phyloP scores from a whole-genome alignment of 345 rosid species.

The Syzygium aromaticum region DNA sequence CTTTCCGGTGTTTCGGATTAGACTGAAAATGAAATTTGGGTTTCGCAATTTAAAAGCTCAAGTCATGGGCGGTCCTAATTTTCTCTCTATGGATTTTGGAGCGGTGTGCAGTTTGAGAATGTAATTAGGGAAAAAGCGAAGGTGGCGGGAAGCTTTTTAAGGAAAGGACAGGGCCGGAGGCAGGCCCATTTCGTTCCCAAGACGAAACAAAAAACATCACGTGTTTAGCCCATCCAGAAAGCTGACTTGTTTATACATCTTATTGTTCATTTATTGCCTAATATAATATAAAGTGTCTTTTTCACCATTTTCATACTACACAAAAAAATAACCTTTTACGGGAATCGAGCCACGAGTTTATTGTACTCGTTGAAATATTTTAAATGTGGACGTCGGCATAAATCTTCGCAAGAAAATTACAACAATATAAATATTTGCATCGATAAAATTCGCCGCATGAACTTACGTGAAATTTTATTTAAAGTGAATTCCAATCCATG shows the following conservation, averaged over 20 bases:
- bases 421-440: background rate
- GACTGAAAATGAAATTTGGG: background rate
- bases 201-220: background rate
- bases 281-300: background rate
- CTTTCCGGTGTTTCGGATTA: background rate
- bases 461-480: background rate
- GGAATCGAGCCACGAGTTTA: background rate
- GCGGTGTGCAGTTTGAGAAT: background rate
- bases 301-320: background rate
- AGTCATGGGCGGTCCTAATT: background rate
- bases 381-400: background rate
- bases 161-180: background rate
- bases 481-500: background rate
- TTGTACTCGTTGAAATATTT: background rate
- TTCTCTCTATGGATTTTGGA: background rate
- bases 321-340: background rate
- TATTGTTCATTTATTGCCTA: background rate
- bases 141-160: background rate
- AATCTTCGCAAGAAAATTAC: background rate
- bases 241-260: background rate
- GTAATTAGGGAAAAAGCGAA: background rate
- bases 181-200: background rate
- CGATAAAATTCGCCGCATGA: background rate
- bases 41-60: background rate
- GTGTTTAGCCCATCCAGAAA: background rate